These are phyloP conservation scores for Clathrus columnatus DNA, from an alignment of 768 basidiomycete genomes.

Conservation along the genomic window DNA sequence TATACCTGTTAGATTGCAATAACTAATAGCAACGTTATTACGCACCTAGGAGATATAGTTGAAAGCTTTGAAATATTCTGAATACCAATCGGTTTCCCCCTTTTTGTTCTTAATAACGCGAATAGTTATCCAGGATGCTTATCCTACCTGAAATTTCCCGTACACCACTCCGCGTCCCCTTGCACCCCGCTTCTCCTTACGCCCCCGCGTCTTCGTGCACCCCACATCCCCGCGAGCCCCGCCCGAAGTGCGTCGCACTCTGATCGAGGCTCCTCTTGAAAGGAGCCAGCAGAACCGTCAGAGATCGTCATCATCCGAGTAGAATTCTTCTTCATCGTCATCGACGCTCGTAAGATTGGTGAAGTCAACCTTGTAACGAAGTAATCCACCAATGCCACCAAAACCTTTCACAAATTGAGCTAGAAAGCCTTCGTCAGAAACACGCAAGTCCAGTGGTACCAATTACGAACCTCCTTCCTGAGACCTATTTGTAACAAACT, in stretches of 20 bases:
- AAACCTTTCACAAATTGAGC: conserved; percentile 98
- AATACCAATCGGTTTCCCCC: neutral
- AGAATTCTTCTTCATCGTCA: conserved; percentile 81
- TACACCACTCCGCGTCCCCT: neutral
- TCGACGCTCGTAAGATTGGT: conserved; percentile 64
- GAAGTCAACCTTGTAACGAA: conserved; percentile 98
- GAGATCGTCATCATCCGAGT: conserved; percentile 67
- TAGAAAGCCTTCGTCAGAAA: neutral
- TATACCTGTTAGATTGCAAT: neutral
- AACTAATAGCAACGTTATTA: neutral
- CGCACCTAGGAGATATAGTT: neutral
- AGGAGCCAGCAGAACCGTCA: conserved; percentile 82
- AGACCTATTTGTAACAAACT: conserved; percentile 89
- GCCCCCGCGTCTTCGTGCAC: neutral
- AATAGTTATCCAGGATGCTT: neutral
- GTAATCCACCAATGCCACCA: conserved; percentile 91
- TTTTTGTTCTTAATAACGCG: neutral
- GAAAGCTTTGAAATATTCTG: neutral
- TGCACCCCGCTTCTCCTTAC: neutral
- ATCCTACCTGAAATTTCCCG: neutral
- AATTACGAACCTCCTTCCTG: conserved; percentile 59
- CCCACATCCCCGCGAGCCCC: conserved; percentile 40
- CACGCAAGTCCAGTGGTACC: neutral
- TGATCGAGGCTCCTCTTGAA: conserved; percentile 59
- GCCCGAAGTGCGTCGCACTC: conserved; percentile 48